Evolutionary conservation across 2,329 filamentous ascomycete species (phyloP).

Genomic region (Ambrosiella xylebori): DNA sequence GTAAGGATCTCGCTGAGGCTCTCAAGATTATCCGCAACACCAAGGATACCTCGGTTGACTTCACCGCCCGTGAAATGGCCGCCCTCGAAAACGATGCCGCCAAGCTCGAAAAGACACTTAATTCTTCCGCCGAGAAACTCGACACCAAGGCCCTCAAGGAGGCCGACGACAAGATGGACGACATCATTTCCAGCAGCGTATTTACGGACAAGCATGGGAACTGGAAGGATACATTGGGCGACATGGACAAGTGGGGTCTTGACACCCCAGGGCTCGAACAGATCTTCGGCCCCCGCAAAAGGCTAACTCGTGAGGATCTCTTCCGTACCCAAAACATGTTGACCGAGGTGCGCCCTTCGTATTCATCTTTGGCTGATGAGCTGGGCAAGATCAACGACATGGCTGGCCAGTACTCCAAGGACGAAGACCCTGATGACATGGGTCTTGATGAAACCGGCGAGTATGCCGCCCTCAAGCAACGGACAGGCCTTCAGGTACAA

Average conservation of each 20-base stretch:
- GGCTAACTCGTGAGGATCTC: constrained; percentile 9
- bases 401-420: constrained; percentile 30
- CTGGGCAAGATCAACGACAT: constrained; percentile 38
- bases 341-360: constrained; percentile 13
- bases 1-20: constrained; percentile 26
- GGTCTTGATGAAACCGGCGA: constrained; percentile 33
- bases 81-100: constrained; percentile 34
- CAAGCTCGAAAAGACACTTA: constrained; percentile 12
- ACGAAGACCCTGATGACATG: constrained; percentile 31
- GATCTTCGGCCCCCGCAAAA: constrained; percentile 12
- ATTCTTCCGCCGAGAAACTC: constrained; percentile 3
- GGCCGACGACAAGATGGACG: constrained; percentile 10
- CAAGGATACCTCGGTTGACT: constrained; percentile 28
- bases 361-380: constrained; percentile 20
- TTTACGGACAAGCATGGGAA: constrained; percentile 17
- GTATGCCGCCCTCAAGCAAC: constrained; percentile 34
- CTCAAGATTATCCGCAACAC: constrained; percentile 26
- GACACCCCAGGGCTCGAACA: constrained; percentile 14
- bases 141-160: constrained; percentile 10
- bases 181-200: constrained; percentile 9
- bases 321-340: constrained; percentile 13
- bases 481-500: constrained; percentile 35
- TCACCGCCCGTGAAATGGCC: constrained; percentile 32
- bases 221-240: constrained; percentile 21
- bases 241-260: constrained; percentile 17